Evolutionary conservation across 805 yeast genomes (phyloP), one percentile per base, ranked within the genome.

Genomic region (Nakazawaea wyomingensis): DNA sequence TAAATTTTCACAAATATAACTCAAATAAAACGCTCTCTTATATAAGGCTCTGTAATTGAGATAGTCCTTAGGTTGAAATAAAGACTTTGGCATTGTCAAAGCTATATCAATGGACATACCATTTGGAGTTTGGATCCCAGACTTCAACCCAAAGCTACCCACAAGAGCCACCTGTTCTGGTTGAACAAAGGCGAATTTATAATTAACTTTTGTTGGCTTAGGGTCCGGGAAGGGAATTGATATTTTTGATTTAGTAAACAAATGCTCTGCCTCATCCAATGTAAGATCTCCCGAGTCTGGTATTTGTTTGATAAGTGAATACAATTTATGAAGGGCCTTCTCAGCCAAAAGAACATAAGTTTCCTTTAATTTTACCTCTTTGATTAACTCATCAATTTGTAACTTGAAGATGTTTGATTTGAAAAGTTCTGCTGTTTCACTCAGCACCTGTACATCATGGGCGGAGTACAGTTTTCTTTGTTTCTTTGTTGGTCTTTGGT

Each of bases 351-450:
- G 59, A 34, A 83, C 74, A 54, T 82, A 81, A 14, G 76, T 62
- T 16, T 86, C 91, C 53, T 85, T 85, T 32, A 90, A 61, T 52
- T 78, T 76, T 32, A 91, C 76, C 61, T 91, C 98, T 51, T 78
- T 76, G 52, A 93, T 67, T 32, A 93, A 68, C 59, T 90, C 98
- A 63, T 90, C 98, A 48, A 93, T 89, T 66, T 93, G 96, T 45
- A 93, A 65, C 61, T 93, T 93, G 79, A 93, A 91, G 43, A 93
- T 89, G 62, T 90, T 93, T 7, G 96, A 88, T 57, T 90, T 88
- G 78, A 90, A 93, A 36, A 91, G 66, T 60, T 90, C 97, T 1
- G 95, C 93, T 1, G 97, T 86, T 60, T 90, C 97, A 54, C 96
- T 75, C 0, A 96, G 96, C 2, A 85, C 74, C 54, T 91, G 96